Base-by-base conservation (phyloP, 805 yeast genomes). In the Tetrapisispora taiwanensis region DNA sequence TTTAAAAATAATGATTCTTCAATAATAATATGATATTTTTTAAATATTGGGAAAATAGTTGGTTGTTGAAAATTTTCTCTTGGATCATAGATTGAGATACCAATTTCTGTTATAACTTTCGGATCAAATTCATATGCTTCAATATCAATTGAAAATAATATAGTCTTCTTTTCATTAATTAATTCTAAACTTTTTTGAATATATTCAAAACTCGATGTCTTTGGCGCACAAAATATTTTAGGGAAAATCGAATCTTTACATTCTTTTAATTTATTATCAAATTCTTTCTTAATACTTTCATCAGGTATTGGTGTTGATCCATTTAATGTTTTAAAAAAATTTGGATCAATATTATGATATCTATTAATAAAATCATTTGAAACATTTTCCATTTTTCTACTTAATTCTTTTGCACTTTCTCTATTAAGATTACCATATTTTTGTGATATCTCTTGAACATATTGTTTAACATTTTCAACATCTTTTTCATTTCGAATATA, bases 1-100 rank as follows among this genome's bases (percentile, higher is more conserved):
- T 65, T 57, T 27, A 59, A 47, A 15, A 62, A 46, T 26, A 59
- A 42, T 40, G 66, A 49, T 49, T 77, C 84, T 24, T 63, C 53
- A 2, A 76, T 65, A 2, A 74, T 58, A 9, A 78, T 62, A 43
- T 69, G 74, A 42, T 62, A 61, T 41, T 68, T 70, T 15, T 62
- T 60, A 24, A 71, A 56, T 4, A 58, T 44, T 3, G 80, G 80
- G 1, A 62, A 47, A 30, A 68, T 47, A 1, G 74, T 53, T 15
- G 51, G 36, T 7, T 48, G 38, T 13, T 24, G 26, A 15, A 9
- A 19, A 46, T 75, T 77, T 33, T 59, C 64, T 19, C 72, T 53
- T 4, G 82, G 82, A 49, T 77, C 80, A 53, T 69, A 76, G 3
- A 78, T 70, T 5, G 78, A 61, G 3, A 78, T 63, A 1, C 83